Evolutionary conservation across 257 asterid genomes (phyloP).

Genomic region (Anisodus acutangulus): DNA sequence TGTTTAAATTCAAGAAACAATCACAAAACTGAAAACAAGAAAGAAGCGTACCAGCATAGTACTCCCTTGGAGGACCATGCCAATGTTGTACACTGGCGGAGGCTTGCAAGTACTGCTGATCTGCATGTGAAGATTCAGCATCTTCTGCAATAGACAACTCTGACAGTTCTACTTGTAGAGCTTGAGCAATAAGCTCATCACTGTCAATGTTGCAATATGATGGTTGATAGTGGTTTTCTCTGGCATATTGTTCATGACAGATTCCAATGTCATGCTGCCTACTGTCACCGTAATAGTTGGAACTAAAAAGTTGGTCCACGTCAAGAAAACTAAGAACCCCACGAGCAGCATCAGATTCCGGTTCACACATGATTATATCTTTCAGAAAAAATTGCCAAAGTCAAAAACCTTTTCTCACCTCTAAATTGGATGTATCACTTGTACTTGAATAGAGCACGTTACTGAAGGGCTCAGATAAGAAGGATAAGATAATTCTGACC

Average conservation of each 20-base stretch:
- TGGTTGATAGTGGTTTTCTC: slow-evolving; percentile 47
- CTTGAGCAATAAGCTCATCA: slow-evolving; percentile 65
- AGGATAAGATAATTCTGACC: slow-evolving; percentile 22
- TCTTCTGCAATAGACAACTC: slow-evolving; percentile 62
- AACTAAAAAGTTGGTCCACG: slow-evolving; percentile 66
- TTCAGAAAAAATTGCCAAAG: slow-evolving; percentile 25
- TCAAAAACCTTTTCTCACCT: slow-evolving; percentile 30
- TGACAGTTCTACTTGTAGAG: slow-evolving; percentile 66
- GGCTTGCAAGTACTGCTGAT: slow-evolving; percentile 47
- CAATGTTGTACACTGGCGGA: slow-evolving; percentile 54
- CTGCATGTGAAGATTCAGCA: slow-evolving; percentile 54
- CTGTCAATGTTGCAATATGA: slow-evolving; percentile 43
- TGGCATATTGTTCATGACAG: slow-evolving; percentile 63
- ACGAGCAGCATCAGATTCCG: slow-evolving; percentile 65
- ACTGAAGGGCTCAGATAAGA: slow-evolving; percentile 31
- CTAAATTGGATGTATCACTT: slow-evolving; percentile 33
- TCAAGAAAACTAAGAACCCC: slow-evolving; percentile 63
- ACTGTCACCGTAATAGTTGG: slow-evolving; percentile 73
- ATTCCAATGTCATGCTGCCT: slow-evolving; percentile 70
- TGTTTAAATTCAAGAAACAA: not conserved
- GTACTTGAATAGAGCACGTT: slow-evolving; percentile 28
- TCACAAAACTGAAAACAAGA: slow-evolving; percentile 6
- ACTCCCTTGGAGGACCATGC: slow-evolving; percentile 57
- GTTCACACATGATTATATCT: slow-evolving; percentile 57
- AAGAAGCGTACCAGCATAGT: slow-evolving; percentile 53